phyloP scores from a whole-genome alignment of 768 basidiomycete species.

The Dendrothele bispora region DNA sequence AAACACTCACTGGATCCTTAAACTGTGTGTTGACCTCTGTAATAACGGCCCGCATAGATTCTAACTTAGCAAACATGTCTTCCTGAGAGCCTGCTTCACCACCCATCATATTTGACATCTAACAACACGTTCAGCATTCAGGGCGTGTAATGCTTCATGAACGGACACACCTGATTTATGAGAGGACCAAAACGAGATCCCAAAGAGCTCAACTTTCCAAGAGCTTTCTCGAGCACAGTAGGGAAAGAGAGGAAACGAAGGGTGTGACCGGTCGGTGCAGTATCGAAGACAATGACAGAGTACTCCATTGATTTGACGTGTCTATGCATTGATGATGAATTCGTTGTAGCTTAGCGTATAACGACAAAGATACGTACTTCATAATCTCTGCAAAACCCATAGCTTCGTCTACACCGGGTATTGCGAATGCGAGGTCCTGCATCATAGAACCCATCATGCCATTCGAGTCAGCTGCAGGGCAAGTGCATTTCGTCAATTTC shows the following conservation, averaged over 20 bases:
- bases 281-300: slow-evolving; percentile 99
- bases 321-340: slow-evolving; percentile 38
- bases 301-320: slow-evolving; percentile 99
- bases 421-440: slow-evolving; percentile 99
- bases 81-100: slow-evolving; percentile 88
- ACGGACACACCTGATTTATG: slow-evolving; percentile 70
- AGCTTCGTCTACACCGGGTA: slow-evolving; percentile 98
- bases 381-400: slow-evolving; percentile 99
- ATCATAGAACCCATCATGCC: slow-evolving; percentile 99
- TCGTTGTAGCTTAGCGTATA: not conserved
- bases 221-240: slow-evolving; percentile 93
- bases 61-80: slow-evolving; percentile 98
- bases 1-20: slow-evolving; percentile 85
- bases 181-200: slow-evolving; percentile 96
- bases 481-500: not conserved
- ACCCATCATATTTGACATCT: slow-evolving; percentile 98
- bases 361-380: slow-evolving; percentile 64
- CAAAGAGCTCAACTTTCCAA: slow-evolving; percentile 92
- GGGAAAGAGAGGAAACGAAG: slow-evolving; percentile 99
- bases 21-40: slow-evolving; percentile 99
- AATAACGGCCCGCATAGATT: slow-evolving; percentile 94
- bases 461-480: slow-evolving; percentile 69
- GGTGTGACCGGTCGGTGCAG: slow-evolving; percentile 98
- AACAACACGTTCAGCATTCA: slow-evolving; percentile 1
- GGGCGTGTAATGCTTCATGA: not conserved